Evolutionary conservation across 495 filamentous ascomycete species (phyloP), one percentile per base, ranked within the genome.

Genomic region (Pseudoneurospora amorphoporcata): DNA sequence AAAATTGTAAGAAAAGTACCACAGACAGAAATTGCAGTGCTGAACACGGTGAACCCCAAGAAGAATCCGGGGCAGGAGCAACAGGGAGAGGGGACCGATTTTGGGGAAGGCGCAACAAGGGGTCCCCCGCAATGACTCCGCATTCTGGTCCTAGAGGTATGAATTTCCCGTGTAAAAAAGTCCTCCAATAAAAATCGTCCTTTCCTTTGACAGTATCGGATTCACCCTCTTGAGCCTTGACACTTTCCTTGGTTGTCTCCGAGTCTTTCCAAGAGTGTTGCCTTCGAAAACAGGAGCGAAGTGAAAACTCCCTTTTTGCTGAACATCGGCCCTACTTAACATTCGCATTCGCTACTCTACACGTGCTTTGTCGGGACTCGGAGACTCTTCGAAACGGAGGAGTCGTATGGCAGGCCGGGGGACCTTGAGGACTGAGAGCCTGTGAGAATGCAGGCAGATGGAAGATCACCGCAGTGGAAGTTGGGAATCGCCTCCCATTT

Each of bases 101-200:
- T 61, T 65, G 53, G 29, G 53, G 53, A 61, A 61, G 47, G 53
- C 32, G 47, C 71, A 71, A 68, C 72, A 73, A 68, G 68, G 72
- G 70, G 71, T 53, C 72, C 72, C 72, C 74, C 74, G 72, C 72
- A 74, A 35, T 41, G 42, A 45, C 75, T 65, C 75, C 75, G 75
- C 75, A 76, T 71, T 75, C 70, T 74, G 70, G 42, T 68, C 68
- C 69, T 53, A n/a, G n/a, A n/a, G n/a, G n/a, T n/a, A n/a, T n/a
- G n/a, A 73, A 73, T 75, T 70, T 73, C 71, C 32, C 68, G 42
- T 19, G 35, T 29, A 45, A 70, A 45, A 70, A 76, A 74, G 40
- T 74, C 75, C 75, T 70, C 75, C 72, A 76, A 76, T 76, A 65
- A 38, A 17, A 69, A 69, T n/a, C 39, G 37, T 65, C 29, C 72